Evolutionary conservation across 2,329 filamentous ascomycete genomes (phyloP).

Genomic region (Cadophora luteo-olivacea): DNA sequence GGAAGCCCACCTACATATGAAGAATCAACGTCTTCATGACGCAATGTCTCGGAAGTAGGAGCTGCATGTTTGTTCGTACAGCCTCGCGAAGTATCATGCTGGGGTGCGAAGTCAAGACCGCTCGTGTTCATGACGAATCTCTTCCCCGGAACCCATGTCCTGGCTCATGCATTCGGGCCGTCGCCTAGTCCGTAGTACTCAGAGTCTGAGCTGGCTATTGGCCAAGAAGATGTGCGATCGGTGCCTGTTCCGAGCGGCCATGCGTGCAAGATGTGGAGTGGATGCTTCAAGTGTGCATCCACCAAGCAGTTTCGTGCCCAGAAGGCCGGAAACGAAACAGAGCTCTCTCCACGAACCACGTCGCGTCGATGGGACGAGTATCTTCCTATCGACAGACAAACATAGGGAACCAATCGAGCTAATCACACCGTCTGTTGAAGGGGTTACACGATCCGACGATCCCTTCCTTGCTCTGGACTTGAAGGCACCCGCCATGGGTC

Average conservation of each 20-base stretch:
- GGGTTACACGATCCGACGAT: conserved; percentile 10
- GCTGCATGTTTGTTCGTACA: neutral
- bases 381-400: neutral
- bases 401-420: neutral
- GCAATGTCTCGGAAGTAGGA: conserved; percentile 6
- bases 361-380: neutral
- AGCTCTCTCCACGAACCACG: neutral
- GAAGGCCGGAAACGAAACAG: neutral
- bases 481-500: conserved; percentile 3
- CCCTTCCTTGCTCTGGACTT: neutral
- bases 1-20: neutral
- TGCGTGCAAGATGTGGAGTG: neutral
- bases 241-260: neutral
- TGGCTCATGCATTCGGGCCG: conserved; percentile 13
- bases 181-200: neutral
- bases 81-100: neutral
- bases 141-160: neutral
- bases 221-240: neutral
- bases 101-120: neutral
- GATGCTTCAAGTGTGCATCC: neutral
- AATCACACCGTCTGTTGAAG: neutral
- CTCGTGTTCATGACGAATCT: conserved; percentile 5
- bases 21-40: neutral
- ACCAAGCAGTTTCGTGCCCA: neutral
- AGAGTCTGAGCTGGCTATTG: neutral